Conservation (phyloP, 371 early-diverging fungal genomes). For the Mucor saturninus region DNA sequence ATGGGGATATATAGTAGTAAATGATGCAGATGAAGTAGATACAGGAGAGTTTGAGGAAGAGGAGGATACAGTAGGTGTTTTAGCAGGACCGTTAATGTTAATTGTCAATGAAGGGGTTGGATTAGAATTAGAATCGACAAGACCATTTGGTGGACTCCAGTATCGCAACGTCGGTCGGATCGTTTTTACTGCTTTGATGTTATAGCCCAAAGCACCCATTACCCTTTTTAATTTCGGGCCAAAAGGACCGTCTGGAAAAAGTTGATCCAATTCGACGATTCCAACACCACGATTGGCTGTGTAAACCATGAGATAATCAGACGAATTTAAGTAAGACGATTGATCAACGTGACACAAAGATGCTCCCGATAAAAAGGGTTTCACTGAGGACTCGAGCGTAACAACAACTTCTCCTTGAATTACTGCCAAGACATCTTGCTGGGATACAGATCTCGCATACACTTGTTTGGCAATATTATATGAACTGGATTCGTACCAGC, state of each 20-base stretch:
- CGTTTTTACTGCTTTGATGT: conserved; percentile 10
- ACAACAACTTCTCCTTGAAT: conserved; percentile 19
- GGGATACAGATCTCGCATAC: conserved; percentile 25
- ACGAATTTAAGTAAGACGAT: conserved; percentile 23
- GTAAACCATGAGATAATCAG: conserved; percentile 54
- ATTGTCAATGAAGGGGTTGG: conserved; percentile 32
- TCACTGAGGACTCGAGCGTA: conserved; percentile 42
- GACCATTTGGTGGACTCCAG: conserved; percentile 34
- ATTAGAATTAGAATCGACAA: conserved; percentile 36
- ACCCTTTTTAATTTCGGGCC: conserved; percentile 45
- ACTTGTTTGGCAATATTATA: conserved; percentile 14
- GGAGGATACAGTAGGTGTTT: conserved; percentile 21
- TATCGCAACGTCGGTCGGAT: conserved; percentile 28
- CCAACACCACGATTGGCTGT: conserved; percentile 26
- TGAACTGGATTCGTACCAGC: conserved; percentile 32
- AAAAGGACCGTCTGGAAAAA: conserved; percentile 42
- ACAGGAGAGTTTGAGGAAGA: conserved; percentile 8
- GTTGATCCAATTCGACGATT: conserved; percentile 6
- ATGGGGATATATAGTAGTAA: not conserved
- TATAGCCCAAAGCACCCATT: conserved; percentile 51
- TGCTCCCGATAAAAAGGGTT: conserved; percentile 44
- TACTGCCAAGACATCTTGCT: conserved; percentile 21
- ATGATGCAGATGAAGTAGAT: not conserved
- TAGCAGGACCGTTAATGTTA: conserved; percentile 34
- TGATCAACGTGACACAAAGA: conserved; percentile 48